These are phyloP conservation scores for Mucor lusitanicus DNA, from an alignment of 371 early-diverging fungal genomes.

Conservation along the genomic window DNA sequence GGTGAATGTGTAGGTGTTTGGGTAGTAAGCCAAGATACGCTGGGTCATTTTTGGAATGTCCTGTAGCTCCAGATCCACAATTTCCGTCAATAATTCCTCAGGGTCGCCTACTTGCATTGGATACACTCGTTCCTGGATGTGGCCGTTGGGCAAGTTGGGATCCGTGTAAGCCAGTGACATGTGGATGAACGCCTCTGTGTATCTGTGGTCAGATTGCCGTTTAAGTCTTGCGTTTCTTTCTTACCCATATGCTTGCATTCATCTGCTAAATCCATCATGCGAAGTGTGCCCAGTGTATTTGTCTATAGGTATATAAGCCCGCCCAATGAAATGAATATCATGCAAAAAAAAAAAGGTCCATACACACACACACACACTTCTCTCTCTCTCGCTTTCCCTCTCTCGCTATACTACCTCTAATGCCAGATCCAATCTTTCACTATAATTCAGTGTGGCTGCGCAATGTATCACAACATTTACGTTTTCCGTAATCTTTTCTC, in stretches of 20 bases:
- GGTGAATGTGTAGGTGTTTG: conserved; percentile 66
- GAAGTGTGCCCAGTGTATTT: conserved; percentile 62
- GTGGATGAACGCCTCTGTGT: conserved; percentile 48
- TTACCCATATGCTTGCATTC: conserved; percentile 53
- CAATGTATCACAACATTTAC: conserved; percentile 62
- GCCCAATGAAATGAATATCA: not conserved
- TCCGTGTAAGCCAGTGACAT: conserved; percentile 51
- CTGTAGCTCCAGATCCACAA: conserved; percentile 52
- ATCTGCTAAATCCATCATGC: conserved; percentile 62
- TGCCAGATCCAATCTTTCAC: conserved; percentile 60
- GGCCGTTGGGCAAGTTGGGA: conserved; percentile 47
- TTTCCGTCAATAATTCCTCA: conserved; percentile 51
- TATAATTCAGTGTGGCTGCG: conserved; percentile 66
- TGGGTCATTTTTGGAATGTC: conserved; percentile 58
- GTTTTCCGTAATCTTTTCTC: conserved; percentile 46
- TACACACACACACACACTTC: no score
- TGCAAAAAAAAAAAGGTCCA: not conserved
- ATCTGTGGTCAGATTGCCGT: no score
- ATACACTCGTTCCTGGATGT: conserved; percentile 60
- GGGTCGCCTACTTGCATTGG: conserved; percentile 62
- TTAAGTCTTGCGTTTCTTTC: no score
- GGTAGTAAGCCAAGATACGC: conserved; percentile 47
- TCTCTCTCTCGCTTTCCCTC: no score
- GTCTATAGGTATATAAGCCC: conserved; percentile 32
- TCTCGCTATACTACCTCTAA: conserved; percentile 46